A percentile compares a stretch with the other conserved stretches of the same genome.
Conservation (phyloP, 2,329 filamentous ascomycete species). For the Neurospora crassa region DNA sequence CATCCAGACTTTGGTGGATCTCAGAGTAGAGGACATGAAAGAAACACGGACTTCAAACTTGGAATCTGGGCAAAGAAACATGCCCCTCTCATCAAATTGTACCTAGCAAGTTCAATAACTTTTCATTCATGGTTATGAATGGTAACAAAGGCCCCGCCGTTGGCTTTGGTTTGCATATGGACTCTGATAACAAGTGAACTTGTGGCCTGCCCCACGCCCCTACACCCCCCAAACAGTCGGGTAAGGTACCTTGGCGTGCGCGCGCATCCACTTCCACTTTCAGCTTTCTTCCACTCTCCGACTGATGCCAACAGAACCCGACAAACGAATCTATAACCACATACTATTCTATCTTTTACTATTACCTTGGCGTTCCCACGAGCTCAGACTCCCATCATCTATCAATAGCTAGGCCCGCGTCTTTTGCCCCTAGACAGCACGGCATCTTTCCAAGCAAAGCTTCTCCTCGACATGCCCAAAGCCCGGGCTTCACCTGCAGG, state of each 20-base stretch:
- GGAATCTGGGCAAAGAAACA: neutral
- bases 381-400: neutral
- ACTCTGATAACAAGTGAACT: neutral
- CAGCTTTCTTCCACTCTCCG: neutral
- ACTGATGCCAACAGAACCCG: neutral
- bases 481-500: conserved; percentile 7
- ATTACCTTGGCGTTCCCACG: neutral
- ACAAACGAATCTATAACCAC: neutral
- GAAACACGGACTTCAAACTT: neutral
- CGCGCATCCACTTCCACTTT: neutral
- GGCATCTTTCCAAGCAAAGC: neutral
- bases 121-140: neutral
- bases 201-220: neutral
- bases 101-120: neutral
- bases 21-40: neutral
- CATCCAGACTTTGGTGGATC: neutral
- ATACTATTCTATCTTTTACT: neutral
- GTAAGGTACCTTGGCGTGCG: neutral
- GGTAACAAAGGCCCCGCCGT: neutral
- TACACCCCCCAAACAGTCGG: neutral
- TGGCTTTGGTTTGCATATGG: neutral
- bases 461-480: neutral
- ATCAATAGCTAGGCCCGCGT: neutral
- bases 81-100: neutral
- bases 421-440: neutral